phyloP scores from a whole-genome alignment of 106 monocot genomes.

The Phalaenopsis aphrodite region DNA sequence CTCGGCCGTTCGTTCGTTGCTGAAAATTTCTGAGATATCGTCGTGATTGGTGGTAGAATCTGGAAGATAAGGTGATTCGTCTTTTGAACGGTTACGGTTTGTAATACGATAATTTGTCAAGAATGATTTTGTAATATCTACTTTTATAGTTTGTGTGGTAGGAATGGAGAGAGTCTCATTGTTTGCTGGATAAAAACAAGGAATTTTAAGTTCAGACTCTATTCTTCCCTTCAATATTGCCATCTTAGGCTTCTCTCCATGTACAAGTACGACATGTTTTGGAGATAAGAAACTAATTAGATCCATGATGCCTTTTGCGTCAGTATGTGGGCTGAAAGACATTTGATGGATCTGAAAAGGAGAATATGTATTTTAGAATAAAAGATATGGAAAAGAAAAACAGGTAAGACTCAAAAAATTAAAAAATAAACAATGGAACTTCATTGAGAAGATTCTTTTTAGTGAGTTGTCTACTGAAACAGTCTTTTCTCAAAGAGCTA shows the following conservation, averaged over 20 bases:
- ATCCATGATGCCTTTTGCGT: conserved; percentile 99
- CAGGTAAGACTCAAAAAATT: background rate
- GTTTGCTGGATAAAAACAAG: conserved; percentile 75
- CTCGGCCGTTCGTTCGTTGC: conserved; percentile 36
- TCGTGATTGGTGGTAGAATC: conserved; percentile 2
- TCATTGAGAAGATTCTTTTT: background rate
- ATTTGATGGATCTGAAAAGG: conserved; percentile 77
- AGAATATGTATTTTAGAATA: background rate
- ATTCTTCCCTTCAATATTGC: conserved; percentile 66
- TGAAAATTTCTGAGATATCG: background rate
- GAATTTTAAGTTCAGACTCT: conserved; percentile 65
- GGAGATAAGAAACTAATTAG: conserved; percentile 74
- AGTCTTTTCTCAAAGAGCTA: background rate
- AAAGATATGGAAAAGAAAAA: background rate
- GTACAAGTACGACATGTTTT: conserved; percentile 80
- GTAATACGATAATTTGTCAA: conserved; percentile 23
- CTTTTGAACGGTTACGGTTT: background rate
- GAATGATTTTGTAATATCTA: conserved; percentile 45
- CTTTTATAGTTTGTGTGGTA: conserved; percentile 37
- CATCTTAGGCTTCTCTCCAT: conserved; percentile 98
- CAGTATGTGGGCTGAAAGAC: conserved; percentile 95
- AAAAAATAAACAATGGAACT: too few species aligned
- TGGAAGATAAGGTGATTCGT: background rate
- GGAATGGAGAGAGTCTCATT: conserved; percentile 60
- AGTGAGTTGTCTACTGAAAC: background rate